Conservation (phyloP, 2,329 filamentous ascomycete species). For the Penicillium brevicompactum region DNA sequence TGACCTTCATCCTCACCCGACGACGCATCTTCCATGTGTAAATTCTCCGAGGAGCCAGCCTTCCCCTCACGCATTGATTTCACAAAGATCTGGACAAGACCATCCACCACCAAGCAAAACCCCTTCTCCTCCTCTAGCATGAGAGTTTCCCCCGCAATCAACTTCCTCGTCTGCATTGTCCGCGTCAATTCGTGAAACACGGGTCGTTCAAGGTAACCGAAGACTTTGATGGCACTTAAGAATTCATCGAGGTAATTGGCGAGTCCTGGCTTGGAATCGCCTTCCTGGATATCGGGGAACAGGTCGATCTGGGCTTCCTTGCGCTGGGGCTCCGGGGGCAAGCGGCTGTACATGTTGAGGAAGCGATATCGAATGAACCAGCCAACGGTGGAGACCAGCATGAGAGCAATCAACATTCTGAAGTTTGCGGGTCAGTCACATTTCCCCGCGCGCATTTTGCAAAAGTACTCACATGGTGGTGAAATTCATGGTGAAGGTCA, state of each 20-base stretch:
- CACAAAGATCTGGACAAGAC: slow-evolving; percentile 95
- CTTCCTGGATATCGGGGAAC: slow-evolving; percentile 90
- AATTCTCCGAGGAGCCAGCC: slow-evolving; percentile 43
- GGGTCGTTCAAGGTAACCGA: slow-evolving; percentile 92
- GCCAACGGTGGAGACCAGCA: slow-evolving; percentile 78
- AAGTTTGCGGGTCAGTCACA: slow-evolving; percentile 5
- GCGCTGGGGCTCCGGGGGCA: slow-evolving; percentile 91
- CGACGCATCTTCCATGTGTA: slow-evolving; percentile 49
- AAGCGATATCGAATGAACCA: slow-evolving; percentile 96
- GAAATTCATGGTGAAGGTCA: slow-evolving; percentile 98
- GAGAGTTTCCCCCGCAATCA: slow-evolving; percentile 94
- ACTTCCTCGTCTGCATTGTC: slow-evolving; percentile 96
- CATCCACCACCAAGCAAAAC: slow-evolving; percentile 96
- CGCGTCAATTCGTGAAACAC: slow-evolving; percentile 97
- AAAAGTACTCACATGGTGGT: slow-evolving; percentile 75
- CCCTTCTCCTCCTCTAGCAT: slow-evolving; percentile 97
- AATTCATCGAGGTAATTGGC: slow-evolving; percentile 99
- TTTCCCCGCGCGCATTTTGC: background rate
- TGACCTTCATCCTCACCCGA: slow-evolving; percentile 70
- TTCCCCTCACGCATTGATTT: slow-evolving; percentile 69
- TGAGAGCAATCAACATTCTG: slow-evolving; percentile 75
- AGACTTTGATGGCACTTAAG: slow-evolving; percentile 97
- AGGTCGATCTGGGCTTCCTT: slow-evolving; percentile 95
- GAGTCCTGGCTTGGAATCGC: slow-evolving; percentile 83
- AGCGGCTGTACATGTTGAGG: slow-evolving; percentile 92